Conservation (phyloP, 2,329 filamentous ascomycete species). For the Rugonectria rugulosa region DNA sequence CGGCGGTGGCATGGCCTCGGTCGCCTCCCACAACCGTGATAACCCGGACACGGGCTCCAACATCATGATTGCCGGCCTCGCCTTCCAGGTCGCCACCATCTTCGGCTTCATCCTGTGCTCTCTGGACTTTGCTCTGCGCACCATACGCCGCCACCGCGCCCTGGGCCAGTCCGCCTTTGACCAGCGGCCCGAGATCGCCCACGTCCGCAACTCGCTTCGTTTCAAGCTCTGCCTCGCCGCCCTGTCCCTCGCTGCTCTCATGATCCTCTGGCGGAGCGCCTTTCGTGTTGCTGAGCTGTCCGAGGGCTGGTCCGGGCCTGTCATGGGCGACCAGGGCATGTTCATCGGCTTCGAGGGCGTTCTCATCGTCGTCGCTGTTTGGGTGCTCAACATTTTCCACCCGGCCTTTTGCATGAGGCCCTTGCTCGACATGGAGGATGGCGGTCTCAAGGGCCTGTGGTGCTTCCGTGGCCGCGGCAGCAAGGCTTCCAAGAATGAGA, state of each 20-base stretch:
- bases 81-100: slow-evolving; percentile 67
- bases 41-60: slow-evolving; percentile 56
- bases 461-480: slow-evolving; percentile 31
- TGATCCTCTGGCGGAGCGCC: slow-evolving; percentile 69
- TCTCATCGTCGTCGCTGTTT: slow-evolving; percentile 57
- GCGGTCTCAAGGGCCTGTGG: slow-evolving; percentile 39
- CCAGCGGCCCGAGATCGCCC: slow-evolving; percentile 45
- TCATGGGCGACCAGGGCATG: slow-evolving; percentile 63
- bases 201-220: slow-evolving; percentile 48
- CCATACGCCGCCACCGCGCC: slow-evolving; percentile 44
- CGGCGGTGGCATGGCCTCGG: slow-evolving; percentile 63
- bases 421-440: slow-evolving; percentile 37
- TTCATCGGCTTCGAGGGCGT: slow-evolving; percentile 67
- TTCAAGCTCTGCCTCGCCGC: slow-evolving; percentile 65
- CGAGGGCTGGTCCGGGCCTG: slow-evolving; percentile 65
- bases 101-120: slow-evolving; percentile 60
- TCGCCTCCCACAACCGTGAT: slow-evolving; percentile 48
- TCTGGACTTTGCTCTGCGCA: slow-evolving; percentile 57
- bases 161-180: slow-evolving; percentile 48
- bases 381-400: slow-evolving; percentile 52
- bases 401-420: slow-evolving; percentile 38
- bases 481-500: slow-evolving; percentile 14
- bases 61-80: slow-evolving; percentile 71
- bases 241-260: slow-evolving; percentile 64
- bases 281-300: slow-evolving; percentile 73